These are phyloP conservation scores for Pyrus pyrifolia DNA, from an alignment of 306 rosid species.

Conservation along the genomic window DNA sequence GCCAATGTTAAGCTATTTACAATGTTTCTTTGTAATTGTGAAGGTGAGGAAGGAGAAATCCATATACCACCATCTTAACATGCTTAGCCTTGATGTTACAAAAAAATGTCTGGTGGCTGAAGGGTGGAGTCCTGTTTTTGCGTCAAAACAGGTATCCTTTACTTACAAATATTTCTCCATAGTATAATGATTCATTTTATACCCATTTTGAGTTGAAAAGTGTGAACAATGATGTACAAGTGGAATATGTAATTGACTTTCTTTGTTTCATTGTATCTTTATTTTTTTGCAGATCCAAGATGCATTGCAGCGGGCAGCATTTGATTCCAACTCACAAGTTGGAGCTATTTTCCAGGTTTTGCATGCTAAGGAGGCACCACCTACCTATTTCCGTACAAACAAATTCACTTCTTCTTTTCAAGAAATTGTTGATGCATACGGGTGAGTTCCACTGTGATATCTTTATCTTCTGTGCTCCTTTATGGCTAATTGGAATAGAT, in stretches of 20 bases:
- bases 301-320: slow-evolving; percentile 44
- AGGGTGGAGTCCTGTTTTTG: slow-evolving; percentile 95
- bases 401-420: slow-evolving; percentile 57
- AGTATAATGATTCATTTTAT: neutral
- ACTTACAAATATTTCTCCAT: neutral
- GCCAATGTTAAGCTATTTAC: slow-evolving; percentile 24
- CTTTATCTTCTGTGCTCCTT: neutral
- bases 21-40: slow-evolving; percentile 26
- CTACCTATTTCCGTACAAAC: slow-evolving; percentile 52
- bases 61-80: slow-evolving; percentile 77
- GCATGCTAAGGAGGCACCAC: slow-evolving; percentile 44
- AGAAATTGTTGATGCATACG: slow-evolving; percentile 60
- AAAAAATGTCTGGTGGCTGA: slow-evolving; percentile 94
- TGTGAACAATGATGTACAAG: neutral
- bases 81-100: slow-evolving; percentile 95
- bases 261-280: slow-evolving; percentile 2
- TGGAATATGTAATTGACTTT: neutral
- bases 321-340: slow-evolving; percentile 53
- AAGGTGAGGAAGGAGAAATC: slow-evolving; percentile 96
- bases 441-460: slow-evolving; percentile 28
- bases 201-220: neutral
- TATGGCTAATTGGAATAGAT: neutral
- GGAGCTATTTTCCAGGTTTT: slow-evolving; percentile 55
- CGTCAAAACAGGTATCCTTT: slow-evolving; percentile 62
- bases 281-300: slow-evolving; percentile 41